These are phyloP conservation scores for Neurospora hispaniola DNA, from an alignment of 495 filamentous ascomycete species.

Conservation along the genomic window DNA sequence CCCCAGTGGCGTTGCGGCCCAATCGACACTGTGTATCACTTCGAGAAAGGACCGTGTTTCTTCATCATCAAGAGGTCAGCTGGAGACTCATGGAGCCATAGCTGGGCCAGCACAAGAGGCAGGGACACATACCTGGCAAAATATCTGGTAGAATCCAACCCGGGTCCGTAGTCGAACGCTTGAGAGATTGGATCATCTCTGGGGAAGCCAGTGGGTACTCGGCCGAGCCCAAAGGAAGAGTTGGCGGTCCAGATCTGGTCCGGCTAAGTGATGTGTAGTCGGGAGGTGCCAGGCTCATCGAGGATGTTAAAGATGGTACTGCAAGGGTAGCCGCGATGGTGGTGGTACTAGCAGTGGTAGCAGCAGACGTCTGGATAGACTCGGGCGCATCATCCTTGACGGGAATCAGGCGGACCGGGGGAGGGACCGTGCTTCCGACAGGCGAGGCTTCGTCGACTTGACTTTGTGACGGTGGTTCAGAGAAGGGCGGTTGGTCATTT, in stretches of 20 bases:
- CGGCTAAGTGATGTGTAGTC: conserved; percentile 4
- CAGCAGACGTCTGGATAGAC: background rate
- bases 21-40: conserved; percentile 34
- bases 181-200: conserved; percentile 14
- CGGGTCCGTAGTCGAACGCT: conserved; percentile 16
- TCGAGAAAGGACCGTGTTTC: conserved; percentile 25
- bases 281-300: background rate
- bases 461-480: conserved; percentile 8
- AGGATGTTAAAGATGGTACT: background rate
- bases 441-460: conserved; percentile 4
- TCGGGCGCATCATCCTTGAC: conserved; percentile 4
- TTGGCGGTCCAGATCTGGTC: conserved; percentile 6
- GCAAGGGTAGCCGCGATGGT: background rate
- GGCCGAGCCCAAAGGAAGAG: background rate
- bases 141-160: conserved; percentile 23
- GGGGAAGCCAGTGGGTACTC: conserved; percentile 4
- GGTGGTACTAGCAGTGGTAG: background rate
- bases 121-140: conserved; percentile 14
- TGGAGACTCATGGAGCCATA: background rate
- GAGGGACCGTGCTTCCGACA: background rate
- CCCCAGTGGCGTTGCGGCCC: conserved; percentile 48
- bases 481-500: conserved; percentile 15
- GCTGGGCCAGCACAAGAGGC: background rate
- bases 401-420: conserved; percentile 10
- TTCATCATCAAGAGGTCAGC: conserved; percentile 2